Percentiles rank a stretch among this genome's conserved stretches.
Conservation (phyloP, 176 grass and related monocot genomes). For the Bothriochloa decipiens region DNA sequence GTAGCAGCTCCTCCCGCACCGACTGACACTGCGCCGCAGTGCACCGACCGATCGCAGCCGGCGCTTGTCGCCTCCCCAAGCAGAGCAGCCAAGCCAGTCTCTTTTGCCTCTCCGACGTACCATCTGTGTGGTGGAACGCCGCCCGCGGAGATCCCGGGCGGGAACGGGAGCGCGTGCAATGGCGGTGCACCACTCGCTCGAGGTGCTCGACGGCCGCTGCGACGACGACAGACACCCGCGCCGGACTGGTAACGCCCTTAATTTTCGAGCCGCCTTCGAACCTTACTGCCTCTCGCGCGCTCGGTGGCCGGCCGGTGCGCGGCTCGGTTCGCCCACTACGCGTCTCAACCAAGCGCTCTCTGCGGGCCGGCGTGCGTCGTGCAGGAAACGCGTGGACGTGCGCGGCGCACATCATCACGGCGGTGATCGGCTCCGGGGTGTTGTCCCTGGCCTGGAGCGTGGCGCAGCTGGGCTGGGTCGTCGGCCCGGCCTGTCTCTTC, state of each 20-base stretch:
- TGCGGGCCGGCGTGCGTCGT: neutral
- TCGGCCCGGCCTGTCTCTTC: slow-evolving; percentile 62
- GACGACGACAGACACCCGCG: slow-evolving; percentile 43
- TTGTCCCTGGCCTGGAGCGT: slow-evolving; percentile 90
- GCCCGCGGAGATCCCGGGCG: neutral
- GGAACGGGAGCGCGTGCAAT: slow-evolving; percentile 3
- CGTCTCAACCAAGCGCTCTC: neutral
- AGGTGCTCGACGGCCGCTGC: slow-evolving; percentile 27
- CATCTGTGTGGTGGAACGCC: too few species aligned
- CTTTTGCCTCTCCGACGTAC: too few species aligned
- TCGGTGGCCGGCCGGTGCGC: too few species aligned
- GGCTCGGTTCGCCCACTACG: too few species aligned
- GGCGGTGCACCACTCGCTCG: slow-evolving; percentile 51
- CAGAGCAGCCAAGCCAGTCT: too few species aligned
- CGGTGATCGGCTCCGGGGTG: slow-evolving; percentile 85
- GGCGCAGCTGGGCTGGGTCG: slow-evolving; percentile 83
- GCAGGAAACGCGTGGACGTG: slow-evolving; percentile 75
- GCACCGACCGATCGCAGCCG: neutral
- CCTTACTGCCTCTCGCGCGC: neutral
- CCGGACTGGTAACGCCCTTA: slow-evolving; percentile 34
- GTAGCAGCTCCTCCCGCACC: neutral
- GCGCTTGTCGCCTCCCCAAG: too few species aligned
- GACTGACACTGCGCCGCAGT: neutral
- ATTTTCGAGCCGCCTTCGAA: neutral
- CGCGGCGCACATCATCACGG: slow-evolving; percentile 85